phyloP scores from a whole-genome alignment of 371 early-diverging fungal genomes.

The Coemansia sp. region DNA sequence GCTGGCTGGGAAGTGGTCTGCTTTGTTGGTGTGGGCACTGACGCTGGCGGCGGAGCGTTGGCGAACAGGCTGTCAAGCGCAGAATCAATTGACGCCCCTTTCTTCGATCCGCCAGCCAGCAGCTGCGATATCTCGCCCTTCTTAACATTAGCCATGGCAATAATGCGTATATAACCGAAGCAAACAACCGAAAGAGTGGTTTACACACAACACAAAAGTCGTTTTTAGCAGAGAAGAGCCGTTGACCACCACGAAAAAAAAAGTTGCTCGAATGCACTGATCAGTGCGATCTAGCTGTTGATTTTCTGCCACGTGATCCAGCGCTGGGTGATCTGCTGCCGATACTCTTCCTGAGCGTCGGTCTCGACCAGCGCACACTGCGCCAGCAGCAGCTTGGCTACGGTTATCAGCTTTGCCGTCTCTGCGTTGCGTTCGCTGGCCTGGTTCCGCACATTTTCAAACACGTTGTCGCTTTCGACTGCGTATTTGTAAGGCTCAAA shows the following conservation, averaged over 20 bases:
- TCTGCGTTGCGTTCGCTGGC: slow-evolving; percentile 13
- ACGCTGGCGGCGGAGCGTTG: slow-evolving; percentile 49
- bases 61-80: slow-evolving; percentile 59
- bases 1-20: not conserved
- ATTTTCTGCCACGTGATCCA: slow-evolving; percentile 26
- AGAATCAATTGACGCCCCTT: slow-evolving; percentile 48
- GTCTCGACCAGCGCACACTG: slow-evolving; percentile 34
- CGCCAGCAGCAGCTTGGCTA: slow-evolving; percentile 27
- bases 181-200: not conserved
- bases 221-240: too few species aligned
- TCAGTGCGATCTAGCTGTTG: slow-evolving; percentile 5
- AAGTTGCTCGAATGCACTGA: not conserved
- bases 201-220: too few species aligned
- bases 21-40: not conserved
- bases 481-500: slow-evolving; percentile 16
- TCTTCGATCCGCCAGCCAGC: slow-evolving; percentile 40
- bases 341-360: slow-evolving; percentile 14
- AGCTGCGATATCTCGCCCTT: slow-evolving; percentile 43
- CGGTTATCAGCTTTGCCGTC: slow-evolving; percentile 16
- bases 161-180: slow-evolving; percentile 3
- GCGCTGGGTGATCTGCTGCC: slow-evolving; percentile 10
- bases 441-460: slow-evolving; percentile 9
- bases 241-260: not conserved
- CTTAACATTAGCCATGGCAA: slow-evolving; percentile 17
- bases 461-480: slow-evolving; percentile 5